A percentile compares a stretch with the other conserved stretches of the same genome.
Conservation (phyloP, 805 yeast genomes). For the Saturnispora silvae region DNA sequence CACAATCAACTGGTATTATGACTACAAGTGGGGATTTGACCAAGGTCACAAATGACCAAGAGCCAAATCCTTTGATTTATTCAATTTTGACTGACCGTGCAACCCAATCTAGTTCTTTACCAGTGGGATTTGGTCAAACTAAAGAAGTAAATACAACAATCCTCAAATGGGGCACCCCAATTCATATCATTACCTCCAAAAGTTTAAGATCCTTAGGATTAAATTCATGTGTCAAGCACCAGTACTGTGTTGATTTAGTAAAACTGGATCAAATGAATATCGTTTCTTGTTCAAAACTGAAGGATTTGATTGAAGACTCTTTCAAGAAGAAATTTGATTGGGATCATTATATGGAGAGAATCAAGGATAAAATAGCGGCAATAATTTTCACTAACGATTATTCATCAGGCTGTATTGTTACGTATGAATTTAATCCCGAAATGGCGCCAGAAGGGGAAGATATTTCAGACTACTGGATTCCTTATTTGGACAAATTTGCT, state of each 20-base stretch:
- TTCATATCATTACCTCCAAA: constrained; percentile 30
- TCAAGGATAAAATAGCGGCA: constrained; percentile 59
- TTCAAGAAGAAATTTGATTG: constrained; percentile 61
- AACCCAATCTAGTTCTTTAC: constrained; percentile 80
- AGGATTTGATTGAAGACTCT: constrained; percentile 62
- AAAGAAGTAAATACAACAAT: constrained; percentile 70
- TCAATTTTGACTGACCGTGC: constrained; percentile 89
- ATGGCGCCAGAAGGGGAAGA: constrained; percentile 5
- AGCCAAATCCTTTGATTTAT: constrained; percentile 77
- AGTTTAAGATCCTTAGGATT: constrained; percentile 2
- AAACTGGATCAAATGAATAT: constrained; percentile 28
- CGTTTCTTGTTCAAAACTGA: constrained; percentile 48
- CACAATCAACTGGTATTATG: constrained; percentile 62
- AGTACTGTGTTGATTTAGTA: constrained; percentile 31
- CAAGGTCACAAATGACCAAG: constrained; percentile 36
- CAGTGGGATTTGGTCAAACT: constrained; percentile 47
- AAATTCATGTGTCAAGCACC: constrained; percentile 6
- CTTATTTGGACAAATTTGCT: constrained; percentile 91
- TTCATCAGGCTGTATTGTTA: constrained; percentile 89
- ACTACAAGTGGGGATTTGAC: constrained; percentile 71
- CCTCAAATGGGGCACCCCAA: constrained; percentile 63
- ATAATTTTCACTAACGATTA: constrained; percentile 85
- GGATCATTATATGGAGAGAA: constrained; percentile 54
- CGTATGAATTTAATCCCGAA: constrained; percentile 50
- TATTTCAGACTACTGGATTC: constrained; percentile 29